Percentiles rank a stretch among this genome's conserved stretches.
Conservation (phyloP, 805 yeast species). For the Groenewaldozyma salmanticensis region DNA sequence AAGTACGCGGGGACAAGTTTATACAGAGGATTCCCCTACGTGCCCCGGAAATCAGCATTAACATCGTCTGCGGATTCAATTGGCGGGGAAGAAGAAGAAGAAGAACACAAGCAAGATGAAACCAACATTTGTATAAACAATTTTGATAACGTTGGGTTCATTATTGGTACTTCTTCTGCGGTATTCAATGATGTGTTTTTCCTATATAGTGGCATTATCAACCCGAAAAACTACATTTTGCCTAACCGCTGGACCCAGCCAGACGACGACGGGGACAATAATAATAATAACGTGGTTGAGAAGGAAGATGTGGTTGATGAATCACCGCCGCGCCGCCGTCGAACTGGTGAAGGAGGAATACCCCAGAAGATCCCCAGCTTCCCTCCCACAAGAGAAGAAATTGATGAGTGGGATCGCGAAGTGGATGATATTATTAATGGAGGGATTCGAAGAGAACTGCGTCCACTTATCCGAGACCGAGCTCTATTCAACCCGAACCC, state of each 20-base stretch:
- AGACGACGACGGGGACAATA: too few species aligned
- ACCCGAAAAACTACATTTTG: background rate
- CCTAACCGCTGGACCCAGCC: background rate
- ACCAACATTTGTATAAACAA: constrained; percentile 47
- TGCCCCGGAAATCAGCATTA: constrained; percentile 11
- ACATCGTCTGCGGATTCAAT: too few species aligned
- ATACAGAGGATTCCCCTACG: constrained; percentile 43
- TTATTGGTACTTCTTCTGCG: constrained; percentile 78
- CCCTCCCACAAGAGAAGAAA: background rate
- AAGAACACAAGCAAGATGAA: background rate
- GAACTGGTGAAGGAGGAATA: background rate
- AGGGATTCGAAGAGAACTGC: background rate
- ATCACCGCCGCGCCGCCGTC: too few species aligned
- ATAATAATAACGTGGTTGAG: too few species aligned
- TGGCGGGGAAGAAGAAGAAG: too few species aligned
- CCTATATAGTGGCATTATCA: constrained; percentile 16
- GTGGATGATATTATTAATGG: background rate
- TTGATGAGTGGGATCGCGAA: background rate
- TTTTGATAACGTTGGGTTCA: constrained; percentile 71
- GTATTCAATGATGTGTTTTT: constrained; percentile 53
- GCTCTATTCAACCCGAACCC: constrained; percentile 73
- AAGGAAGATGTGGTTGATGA: too few species aligned
- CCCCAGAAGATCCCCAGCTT: background rate
- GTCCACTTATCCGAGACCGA: constrained; percentile 1
- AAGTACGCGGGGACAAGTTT: constrained; percentile 62